Percentiles rank a stretch among this genome's conserved stretches.
phyloP scores from a whole-genome alignment of 371 early-diverging fungal genomes.

The Mortierella sp. region DNA sequence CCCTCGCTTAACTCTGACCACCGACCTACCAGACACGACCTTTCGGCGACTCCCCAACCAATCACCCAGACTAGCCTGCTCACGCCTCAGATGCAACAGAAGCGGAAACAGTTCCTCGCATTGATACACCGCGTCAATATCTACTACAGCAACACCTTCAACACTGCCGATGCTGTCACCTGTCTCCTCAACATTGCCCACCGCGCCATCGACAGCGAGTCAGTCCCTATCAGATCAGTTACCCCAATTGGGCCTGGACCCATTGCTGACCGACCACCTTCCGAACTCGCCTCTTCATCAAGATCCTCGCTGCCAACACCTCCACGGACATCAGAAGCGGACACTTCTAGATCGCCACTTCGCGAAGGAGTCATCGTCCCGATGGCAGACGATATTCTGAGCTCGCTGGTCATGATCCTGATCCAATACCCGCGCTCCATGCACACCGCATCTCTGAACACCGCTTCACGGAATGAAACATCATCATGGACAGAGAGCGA shows the following conservation, averaged over 20 bases:
- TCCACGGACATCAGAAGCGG: not conserved
- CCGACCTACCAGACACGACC: not conserved
- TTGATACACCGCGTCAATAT: constrained; percentile 3
- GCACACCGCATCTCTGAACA: not conserved
- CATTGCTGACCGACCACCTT: not conserved
- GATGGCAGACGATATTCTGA: not conserved
- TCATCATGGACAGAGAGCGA: not conserved
- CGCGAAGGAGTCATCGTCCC: not conserved
- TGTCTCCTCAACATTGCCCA: constrained; percentile 8
- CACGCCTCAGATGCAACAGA: constrained; percentile 7
- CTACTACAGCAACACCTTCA: not conserved
- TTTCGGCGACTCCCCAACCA: not conserved
- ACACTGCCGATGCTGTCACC: not conserved
- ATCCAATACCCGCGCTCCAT: not conserved
- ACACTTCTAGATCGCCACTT: not conserved
- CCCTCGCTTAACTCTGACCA: not conserved
- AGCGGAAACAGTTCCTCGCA: not conserved
- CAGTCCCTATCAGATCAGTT: not conserved
- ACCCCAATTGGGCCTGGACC: not conserved
- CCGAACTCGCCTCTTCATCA: not conserved
- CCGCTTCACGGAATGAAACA: not conserved
- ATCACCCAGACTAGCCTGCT: not conserved
- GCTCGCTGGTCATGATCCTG: not conserved
- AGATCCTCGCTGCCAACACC: not conserved
- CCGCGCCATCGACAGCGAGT: not conserved